These are phyloP conservation scores for Hanseniaspora hatyaiensis DNA, from an alignment of 805 yeast species.

Conservation along the genomic window DNA sequence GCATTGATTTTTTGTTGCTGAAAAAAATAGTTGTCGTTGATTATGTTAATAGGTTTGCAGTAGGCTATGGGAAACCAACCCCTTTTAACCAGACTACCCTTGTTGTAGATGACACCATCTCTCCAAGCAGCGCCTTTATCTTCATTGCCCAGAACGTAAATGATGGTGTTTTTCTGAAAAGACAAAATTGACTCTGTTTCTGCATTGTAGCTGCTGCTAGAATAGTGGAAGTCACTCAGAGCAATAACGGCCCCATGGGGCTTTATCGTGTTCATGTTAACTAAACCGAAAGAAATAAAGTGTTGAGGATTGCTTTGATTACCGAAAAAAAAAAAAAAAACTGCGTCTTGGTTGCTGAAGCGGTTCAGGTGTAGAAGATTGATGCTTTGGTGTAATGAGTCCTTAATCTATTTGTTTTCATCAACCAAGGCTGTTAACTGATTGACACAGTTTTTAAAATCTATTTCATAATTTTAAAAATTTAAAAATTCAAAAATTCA, in stretches of 20 bases:
- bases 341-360: too few relatives aligned
- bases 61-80: slow-evolving; percentile 81
- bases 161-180: slow-evolving; percentile 47
- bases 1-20: slow-evolving; percentile 3
- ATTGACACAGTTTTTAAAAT: too few relatives aligned
- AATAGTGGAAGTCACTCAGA: slow-evolving; percentile 16
- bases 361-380: too few relatives aligned
- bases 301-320: too few relatives aligned
- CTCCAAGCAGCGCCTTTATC: slow-evolving; percentile 46
- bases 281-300: too few relatives aligned
- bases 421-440: too few relatives aligned
- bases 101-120: slow-evolving; percentile 52
- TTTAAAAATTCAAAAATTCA: too few relatives aligned
- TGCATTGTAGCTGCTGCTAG: slow-evolving; percentile 7
- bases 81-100: slow-evolving; percentile 30
- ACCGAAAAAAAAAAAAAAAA: too few relatives aligned
- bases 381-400: too few relatives aligned
- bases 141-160: slow-evolving; percentile 51
- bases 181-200: slow-evolving; percentile 15
- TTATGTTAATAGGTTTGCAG: slow-evolving; percentile 14
- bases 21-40: slow-evolving; percentile 8
- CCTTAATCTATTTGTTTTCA: too few relatives aligned
- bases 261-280: not conserved
- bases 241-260: slow-evolving; percentile 23
- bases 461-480: too few relatives aligned